Evolutionary conservation across 2,329 filamentous ascomycete genomes (phyloP), one percentile per base, ranked within the genome.

Genomic region (Pseudogymnoascus sp.): DNA sequence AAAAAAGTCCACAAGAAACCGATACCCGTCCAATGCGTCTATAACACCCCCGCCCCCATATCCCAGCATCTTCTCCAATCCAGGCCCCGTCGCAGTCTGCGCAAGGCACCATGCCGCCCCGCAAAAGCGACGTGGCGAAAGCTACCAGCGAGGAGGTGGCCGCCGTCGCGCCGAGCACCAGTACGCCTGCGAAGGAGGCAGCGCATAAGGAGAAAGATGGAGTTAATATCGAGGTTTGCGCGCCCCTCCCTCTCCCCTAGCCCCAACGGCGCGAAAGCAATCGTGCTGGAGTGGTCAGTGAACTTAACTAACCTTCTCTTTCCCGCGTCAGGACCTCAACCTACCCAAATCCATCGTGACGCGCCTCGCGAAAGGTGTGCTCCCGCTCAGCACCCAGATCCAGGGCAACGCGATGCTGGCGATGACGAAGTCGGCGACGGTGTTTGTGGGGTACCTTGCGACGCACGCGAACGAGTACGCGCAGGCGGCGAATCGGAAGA

Each of bases 311-410:
- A 31, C 43, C n/a, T 45, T 19, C 19, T 29, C 19, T 16, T 35
- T 8, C 21, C 19, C 39, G 43, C 31, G 12, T 19, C 37, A 90
- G 86, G 90, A 93, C 71, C 82, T 92, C 63, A 86, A 81, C 65
- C 80, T 94, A 12, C 90, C 90, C 33, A 91, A 90, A 71, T 91
- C 89, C 6, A 91, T 93, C 75, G 87, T 93, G 67, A 89, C 88
- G 61, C 82, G 90, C 61, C 80, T 94, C 35, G 88, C 89, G 41
- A 93, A 93, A 76, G 88, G 89, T 41, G 89, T 91, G 5, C 78
- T 94, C 4, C 90, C 90, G 0, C 81, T 89, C 5, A 92, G 92
- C 72, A 92, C 90, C 4, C 88, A 91, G 74, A 90, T 93, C 59
- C 89, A 93, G 73, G 90, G 87, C 70, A 91, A 92, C 76, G 90